A percentile compares a stretch with the other conserved stretches of the same genome.
Conservation (phyloP, 2,329 filamentous ascomycete species). For the Penicillium sp. region DNA sequence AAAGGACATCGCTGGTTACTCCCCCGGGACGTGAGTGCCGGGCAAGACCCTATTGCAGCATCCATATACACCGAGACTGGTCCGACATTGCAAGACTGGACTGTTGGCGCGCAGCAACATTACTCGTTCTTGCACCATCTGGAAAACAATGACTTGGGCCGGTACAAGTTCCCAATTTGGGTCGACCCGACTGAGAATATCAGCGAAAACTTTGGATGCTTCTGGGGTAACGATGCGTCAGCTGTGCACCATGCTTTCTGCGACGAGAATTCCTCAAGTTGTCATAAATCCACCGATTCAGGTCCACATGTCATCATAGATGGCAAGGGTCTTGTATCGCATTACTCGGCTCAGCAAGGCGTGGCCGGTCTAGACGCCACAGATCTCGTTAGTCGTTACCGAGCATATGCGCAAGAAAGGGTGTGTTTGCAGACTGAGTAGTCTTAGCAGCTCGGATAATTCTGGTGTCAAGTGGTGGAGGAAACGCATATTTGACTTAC, state of each 20-base stretch:
- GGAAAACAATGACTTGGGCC: conserved; percentile 44
- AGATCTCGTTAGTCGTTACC: conserved; percentile 54
- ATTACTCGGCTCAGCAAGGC: conserved; percentile 49
- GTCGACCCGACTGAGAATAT: conserved; percentile 51
- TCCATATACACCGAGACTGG: conserved; percentile 49
- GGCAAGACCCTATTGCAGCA: conserved; percentile 47
- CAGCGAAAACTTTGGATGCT: conserved; percentile 54
- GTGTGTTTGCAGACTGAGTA: conserved; percentile 40
- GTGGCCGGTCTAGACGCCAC: conserved; percentile 48
- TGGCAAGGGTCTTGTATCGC: conserved; percentile 52
- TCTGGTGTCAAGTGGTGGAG: background rate
- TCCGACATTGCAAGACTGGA: conserved; percentile 49
- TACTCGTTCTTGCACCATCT: conserved; percentile 50
- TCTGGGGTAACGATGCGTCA: conserved; percentile 53
- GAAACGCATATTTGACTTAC: background rate
- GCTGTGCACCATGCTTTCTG: conserved; percentile 44
- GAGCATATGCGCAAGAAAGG: conserved; percentile 51
- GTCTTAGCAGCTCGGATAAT: background rate
- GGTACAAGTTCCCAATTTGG: conserved; percentile 48
- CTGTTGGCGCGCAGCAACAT: conserved; percentile 47
- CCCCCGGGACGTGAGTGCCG: conserved; percentile 35
- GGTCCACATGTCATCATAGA: conserved; percentile 47
- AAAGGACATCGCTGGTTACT: conserved; percentile 52
- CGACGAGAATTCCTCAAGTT: conserved; percentile 38
- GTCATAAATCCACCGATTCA: conserved; percentile 33